Conservation (phyloP, 2,329 filamentous ascomycete genomes). For the Myriosclerotinia duriaeana region DNA sequence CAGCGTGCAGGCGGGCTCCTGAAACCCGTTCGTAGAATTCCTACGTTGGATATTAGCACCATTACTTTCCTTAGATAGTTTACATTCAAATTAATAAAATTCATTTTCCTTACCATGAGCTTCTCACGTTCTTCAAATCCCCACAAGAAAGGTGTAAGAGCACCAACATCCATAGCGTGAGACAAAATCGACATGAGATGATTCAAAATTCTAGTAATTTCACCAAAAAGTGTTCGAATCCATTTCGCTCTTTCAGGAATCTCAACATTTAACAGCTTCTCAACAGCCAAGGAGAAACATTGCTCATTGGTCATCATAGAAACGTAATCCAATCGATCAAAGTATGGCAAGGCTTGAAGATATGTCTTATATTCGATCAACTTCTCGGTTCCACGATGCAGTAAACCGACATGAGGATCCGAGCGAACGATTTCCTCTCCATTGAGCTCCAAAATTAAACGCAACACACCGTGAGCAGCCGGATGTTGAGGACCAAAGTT, state of each 20-base stretch:
- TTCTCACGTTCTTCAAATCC: slow-evolving; percentile 99
- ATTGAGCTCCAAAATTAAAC: slow-evolving; percentile 94
- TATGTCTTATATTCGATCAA: slow-evolving; percentile 99
- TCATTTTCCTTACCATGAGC: slow-evolving; percentile 73
- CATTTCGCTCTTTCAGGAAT: slow-evolving; percentile 94
- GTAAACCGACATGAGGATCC: slow-evolving; percentile 92
- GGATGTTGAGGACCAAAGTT: slow-evolving; percentile 99
- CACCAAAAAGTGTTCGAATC: slow-evolving; percentile 92
- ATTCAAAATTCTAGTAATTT: slow-evolving; percentile 92
- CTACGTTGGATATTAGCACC: slow-evolving; percentile 48
- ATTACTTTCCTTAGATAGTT: slow-evolving; percentile 24
- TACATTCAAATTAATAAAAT: slow-evolving; percentile 28
- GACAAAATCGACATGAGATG: slow-evolving; percentile 97
- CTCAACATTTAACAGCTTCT: slow-evolving; percentile 97
- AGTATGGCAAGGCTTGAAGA: slow-evolving; percentile 95
- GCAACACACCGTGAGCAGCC: slow-evolving; percentile 95
- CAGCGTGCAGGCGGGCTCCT: slow-evolving; percentile 92
- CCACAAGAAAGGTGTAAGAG: slow-evolving; percentile 97
- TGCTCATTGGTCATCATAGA: slow-evolving; percentile 99
- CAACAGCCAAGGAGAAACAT: slow-evolving; percentile 90
- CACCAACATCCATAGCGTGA: slow-evolving; percentile 98
- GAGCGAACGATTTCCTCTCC: slow-evolving; percentile 96
- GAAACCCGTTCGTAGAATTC: slow-evolving; percentile 99
- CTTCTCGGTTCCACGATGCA: slow-evolving; percentile 98
- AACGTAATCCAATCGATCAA: slow-evolving; percentile 97